These are phyloP conservation scores for Geoglossum glabrum DNA, from an alignment of 495 filamentous ascomycete genomes.

Conservation along the genomic window DNA sequence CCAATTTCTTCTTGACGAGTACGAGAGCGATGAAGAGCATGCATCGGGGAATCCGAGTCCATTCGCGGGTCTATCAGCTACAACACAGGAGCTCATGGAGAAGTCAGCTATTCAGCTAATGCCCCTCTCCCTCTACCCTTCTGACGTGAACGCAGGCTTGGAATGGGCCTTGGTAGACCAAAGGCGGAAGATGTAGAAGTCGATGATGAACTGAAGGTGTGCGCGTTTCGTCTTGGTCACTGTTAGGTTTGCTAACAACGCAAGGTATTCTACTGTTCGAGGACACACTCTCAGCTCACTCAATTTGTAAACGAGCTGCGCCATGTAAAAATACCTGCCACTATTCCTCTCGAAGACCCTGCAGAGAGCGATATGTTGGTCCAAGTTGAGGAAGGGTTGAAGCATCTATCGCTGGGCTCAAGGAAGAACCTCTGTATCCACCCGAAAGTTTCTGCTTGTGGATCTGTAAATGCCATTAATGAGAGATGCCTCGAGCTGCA, in stretches of 20 bases:
- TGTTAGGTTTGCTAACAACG: slow-evolving; percentile 6
- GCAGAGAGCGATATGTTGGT: slow-evolving; percentile 9
- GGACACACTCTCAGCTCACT: slow-evolving; percentile 84
- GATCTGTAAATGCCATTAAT: slow-evolving; percentile 68
- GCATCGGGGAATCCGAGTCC: slow-evolving; percentile 7
- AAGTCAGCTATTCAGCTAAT: too few relatives aligned
- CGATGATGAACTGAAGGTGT: slow-evolving; percentile 40
- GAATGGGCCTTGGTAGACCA: slow-evolving; percentile 20
- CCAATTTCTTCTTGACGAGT: slow-evolving; percentile 60
- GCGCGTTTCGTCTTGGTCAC: neutral
- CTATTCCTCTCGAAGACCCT: slow-evolving; percentile 22
- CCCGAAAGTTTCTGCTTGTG: slow-evolving; percentile 48
- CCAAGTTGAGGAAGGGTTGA: slow-evolving; percentile 40
- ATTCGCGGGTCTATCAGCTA: slow-evolving; percentile 31
- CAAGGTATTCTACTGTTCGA: slow-evolving; percentile 75
- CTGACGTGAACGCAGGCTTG: slow-evolving; percentile 11
- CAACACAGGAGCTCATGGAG: slow-evolving; percentile 43
- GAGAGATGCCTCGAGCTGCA: slow-evolving; percentile 88
- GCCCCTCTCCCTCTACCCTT: slow-evolving; percentile 15
- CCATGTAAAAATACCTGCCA: slow-evolving; percentile 56
- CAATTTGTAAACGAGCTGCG: slow-evolving; percentile 86
- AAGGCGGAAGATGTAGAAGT: slow-evolving; percentile 30
- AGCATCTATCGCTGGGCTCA: slow-evolving; percentile 75
- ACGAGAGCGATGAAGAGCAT: slow-evolving; percentile 46
- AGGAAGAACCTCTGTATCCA: slow-evolving; percentile 91